Percentiles rank a stretch among this genome's conserved stretches.
These are phyloP conservation scores for Pelargonium nanum DNA, from an alignment of 345 rosid species.

Conservation along the genomic window DNA sequence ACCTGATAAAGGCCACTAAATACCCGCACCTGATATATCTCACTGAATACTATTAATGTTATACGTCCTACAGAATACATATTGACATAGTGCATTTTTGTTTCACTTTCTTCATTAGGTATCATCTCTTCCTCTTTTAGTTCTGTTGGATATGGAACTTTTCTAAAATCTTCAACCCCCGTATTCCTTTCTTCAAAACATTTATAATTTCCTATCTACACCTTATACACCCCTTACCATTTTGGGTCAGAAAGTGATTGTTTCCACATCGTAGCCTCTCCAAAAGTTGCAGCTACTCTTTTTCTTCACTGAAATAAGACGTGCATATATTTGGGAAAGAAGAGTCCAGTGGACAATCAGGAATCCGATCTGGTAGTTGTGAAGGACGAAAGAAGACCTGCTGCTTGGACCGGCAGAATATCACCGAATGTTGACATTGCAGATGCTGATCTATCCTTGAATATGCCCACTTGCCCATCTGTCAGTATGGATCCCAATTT, in stretches of 20 bases:
- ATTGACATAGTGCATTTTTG: background rate
- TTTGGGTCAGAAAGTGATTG: background rate
- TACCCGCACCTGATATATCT: background rate
- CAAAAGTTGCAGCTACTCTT: background rate
- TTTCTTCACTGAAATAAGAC: background rate
- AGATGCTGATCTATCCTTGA: constrained; percentile 91
- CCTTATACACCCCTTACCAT: background rate
- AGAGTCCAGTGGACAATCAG: constrained; percentile 14
- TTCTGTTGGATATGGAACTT: background rate
- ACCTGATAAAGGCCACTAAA: background rate
- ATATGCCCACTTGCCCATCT: constrained; percentile 95
- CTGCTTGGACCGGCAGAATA: constrained; percentile 89
- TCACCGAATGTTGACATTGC: constrained; percentile 97
- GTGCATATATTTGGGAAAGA: too few species aligned
- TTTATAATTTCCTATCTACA: too few species aligned
- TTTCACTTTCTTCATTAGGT: too few species aligned
- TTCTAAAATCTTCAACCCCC: background rate
- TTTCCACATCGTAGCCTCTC: background rate
- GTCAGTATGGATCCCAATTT: constrained; percentile 87
- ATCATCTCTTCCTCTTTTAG: constrained; percentile 1
- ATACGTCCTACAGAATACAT: constrained; percentile 1
- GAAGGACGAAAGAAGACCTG: constrained; percentile 95
- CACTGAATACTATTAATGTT: background rate
- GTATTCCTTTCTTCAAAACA: too few species aligned
- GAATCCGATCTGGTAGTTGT: constrained; percentile 57